A percentile compares a stretch with the other conserved stretches of the same genome.
phyloP scores from a whole-genome alignment of 2,329 filamentous ascomycete genomes.

The Arthrobotrys conoides region DNA sequence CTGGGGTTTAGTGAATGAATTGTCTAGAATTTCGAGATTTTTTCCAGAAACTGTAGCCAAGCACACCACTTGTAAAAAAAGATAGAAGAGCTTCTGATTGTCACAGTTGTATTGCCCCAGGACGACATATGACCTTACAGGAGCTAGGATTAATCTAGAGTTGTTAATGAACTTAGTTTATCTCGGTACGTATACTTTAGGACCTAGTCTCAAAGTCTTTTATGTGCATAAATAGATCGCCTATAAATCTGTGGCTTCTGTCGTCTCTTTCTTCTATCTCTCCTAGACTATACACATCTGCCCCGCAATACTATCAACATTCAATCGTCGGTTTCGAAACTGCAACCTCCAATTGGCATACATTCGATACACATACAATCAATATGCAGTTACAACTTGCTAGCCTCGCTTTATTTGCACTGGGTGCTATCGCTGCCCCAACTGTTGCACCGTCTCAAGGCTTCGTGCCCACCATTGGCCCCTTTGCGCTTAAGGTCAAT shows the following conservation, averaged over 20 bases:
- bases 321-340: no score
- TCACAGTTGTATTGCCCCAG: not conserved
- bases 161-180: not conserved
- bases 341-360: no score
- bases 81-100: no score
- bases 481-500: constrained; percentile 37
- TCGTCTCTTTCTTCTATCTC: no score
- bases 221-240: not conserved
- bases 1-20: not conserved
- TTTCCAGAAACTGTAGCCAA: not conserved
- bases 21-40: constrained; percentile 2
- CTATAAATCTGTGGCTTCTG: not conserved
- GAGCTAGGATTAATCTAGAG: not conserved
- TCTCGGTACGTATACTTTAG: no score
- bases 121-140: not conserved
- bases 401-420: constrained; percentile 14
- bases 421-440: constrained; percentile 31
- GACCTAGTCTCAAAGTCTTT: no score
- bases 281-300: no score
- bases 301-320: no score
- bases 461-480: constrained; percentile 47
- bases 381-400: constrained; percentile 37
- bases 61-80: not conserved
- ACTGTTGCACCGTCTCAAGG: not conserved
- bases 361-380: no score